Conservation (phyloP, 257 asterid species). For the Prunella vulgaris region DNA sequence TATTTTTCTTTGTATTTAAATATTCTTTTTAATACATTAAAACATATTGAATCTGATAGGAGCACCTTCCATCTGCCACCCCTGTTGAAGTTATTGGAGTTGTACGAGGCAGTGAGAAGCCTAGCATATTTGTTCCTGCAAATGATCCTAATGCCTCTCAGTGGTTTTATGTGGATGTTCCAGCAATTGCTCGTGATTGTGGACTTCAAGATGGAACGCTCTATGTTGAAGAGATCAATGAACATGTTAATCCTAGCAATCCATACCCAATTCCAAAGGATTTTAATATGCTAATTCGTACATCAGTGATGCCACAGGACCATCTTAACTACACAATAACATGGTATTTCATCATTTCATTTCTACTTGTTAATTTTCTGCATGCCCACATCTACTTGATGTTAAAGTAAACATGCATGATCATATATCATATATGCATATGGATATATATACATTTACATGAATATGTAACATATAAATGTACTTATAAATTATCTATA, state of each 20-base stretch:
- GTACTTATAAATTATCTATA: too few relatives aligned
- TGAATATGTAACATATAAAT: too few relatives aligned
- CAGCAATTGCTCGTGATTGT: slow-evolving; percentile 73
- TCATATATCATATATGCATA: too few relatives aligned
- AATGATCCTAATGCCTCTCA: slow-evolving; percentile 75
- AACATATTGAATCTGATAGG: slow-evolving; percentile 44
- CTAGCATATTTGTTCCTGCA: slow-evolving; percentile 92
- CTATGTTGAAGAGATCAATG: slow-evolving; percentile 74
- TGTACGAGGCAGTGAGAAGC: slow-evolving; percentile 83
- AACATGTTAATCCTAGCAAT: slow-evolving; percentile 59
- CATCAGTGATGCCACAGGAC: slow-evolving; percentile 95
- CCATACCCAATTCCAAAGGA: slow-evolving; percentile 95
- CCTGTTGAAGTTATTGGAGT: slow-evolving; percentile 73
- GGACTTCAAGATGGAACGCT: slow-evolving; percentile 68
- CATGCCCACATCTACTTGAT: too few relatives aligned
- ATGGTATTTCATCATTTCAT: slow-evolving; percentile 47
- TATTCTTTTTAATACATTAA: too few relatives aligned
- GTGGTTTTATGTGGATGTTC: slow-evolving; percentile 93
- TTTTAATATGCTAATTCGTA: slow-evolving; percentile 51
- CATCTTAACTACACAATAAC: slow-evolving; percentile 84
- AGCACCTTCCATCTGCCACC: slow-evolving; percentile 28
- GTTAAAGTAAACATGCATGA: too few relatives aligned
- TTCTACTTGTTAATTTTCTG: neutral
- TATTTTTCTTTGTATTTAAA: too few relatives aligned
- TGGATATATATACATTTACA: too few relatives aligned